Evolutionary conservation across 768 basidiomycete species (phyloP).

Genomic region (Tylopilus intermedius): DNA sequence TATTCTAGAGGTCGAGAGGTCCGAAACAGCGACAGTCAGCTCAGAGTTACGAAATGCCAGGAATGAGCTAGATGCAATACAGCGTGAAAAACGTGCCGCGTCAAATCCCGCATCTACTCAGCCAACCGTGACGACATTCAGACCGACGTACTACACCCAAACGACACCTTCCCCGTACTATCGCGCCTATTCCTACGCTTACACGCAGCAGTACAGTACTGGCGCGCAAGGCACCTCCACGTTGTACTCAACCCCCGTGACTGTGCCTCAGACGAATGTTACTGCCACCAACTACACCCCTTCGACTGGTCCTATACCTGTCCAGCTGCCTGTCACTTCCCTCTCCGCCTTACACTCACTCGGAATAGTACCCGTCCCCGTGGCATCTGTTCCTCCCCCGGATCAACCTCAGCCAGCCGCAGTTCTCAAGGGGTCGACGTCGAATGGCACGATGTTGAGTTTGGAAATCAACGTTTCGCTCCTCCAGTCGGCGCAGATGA

Average conservation of each 20-base stretch:
- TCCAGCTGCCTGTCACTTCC: slow-evolving; percentile 63
- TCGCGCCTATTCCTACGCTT: slow-evolving; percentile 60
- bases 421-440: slow-evolving; percentile 66
- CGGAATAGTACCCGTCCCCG: slow-evolving; percentile 69
- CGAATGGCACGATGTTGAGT: slow-evolving; percentile 66
- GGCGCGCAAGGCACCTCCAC: slow-evolving; percentile 20
- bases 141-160: slow-evolving; percentile 35
- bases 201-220: slow-evolving; percentile 50
- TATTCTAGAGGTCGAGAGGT: slow-evolving; percentile 60
- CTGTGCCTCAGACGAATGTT: slow-evolving; percentile 35
- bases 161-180: slow-evolving; percentile 52
- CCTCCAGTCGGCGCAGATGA: slow-evolving; percentile 73
- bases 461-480: slow-evolving; percentile 76
- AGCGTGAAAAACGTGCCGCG: slow-evolving; percentile 61
- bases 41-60: slow-evolving; percentile 60
- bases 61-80: slow-evolving; percentile 60
- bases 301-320: slow-evolving; percentile 43
- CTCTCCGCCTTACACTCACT: slow-evolving; percentile 58
- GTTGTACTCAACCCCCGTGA: slow-evolving; percentile 28
- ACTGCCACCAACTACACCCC: slow-evolving; percentile 27
- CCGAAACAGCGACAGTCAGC: slow-evolving; percentile 52
- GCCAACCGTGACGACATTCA: slow-evolving; percentile 32
- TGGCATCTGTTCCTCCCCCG: slow-evolving; percentile 45
- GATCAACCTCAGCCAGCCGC: slow-evolving; percentile 68
- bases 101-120: slow-evolving; percentile 28